Percentiles rank a stretch among this genome's conserved stretches.
phyloP scores from a whole-genome alignment of 108 stramenopile species.

The Phaeodactylum tricornutum region DNA sequence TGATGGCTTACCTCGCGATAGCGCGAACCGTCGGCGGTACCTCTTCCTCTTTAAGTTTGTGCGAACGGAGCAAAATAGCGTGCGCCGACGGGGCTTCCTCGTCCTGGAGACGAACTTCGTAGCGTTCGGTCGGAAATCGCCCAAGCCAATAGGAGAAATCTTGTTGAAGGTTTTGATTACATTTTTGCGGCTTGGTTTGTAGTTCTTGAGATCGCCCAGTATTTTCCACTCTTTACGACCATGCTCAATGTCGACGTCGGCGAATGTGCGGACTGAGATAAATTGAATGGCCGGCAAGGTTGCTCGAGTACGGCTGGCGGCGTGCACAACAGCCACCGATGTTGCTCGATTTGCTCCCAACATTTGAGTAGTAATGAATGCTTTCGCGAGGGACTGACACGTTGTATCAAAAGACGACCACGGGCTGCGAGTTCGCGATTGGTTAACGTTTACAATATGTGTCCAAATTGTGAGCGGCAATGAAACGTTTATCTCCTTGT shows the following conservation, averaged over 20 bases:
- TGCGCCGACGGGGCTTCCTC: constrained; percentile 48
- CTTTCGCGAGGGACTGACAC: too few species aligned
- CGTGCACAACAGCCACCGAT: too few species aligned
- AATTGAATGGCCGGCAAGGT: too few species aligned
- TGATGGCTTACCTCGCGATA: constrained; percentile 52
- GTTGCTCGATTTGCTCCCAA: too few species aligned
- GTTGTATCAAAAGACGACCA: too few species aligned
- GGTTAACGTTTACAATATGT: too few species aligned
- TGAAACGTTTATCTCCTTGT: too few species aligned
- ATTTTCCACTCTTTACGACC: constrained; percentile 72
- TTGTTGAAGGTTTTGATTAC: constrained; percentile 64
- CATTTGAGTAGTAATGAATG: too few species aligned
- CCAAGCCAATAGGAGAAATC: constrained; percentile 36
- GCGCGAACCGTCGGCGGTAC: constrained; percentile 72
- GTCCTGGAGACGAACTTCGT: constrained; percentile 29
- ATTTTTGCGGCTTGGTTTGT: constrained; percentile 44
- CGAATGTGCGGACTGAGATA: too few species aligned
- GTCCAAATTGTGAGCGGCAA: too few species aligned
- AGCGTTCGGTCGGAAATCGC: constrained; percentile 25
- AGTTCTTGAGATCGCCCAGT: constrained; percentile 59
- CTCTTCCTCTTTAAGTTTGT: constrained; percentile 84
- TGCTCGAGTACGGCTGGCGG: too few species aligned
- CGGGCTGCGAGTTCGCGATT: too few species aligned
- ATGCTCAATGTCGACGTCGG: constrained; percentile 68
- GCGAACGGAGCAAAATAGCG: constrained; percentile 78